Percentiles rank a stretch among this genome's conserved stretches.
Conservation (phyloP, 441 rosid genomes). For the Adansonia grandidieri region DNA sequence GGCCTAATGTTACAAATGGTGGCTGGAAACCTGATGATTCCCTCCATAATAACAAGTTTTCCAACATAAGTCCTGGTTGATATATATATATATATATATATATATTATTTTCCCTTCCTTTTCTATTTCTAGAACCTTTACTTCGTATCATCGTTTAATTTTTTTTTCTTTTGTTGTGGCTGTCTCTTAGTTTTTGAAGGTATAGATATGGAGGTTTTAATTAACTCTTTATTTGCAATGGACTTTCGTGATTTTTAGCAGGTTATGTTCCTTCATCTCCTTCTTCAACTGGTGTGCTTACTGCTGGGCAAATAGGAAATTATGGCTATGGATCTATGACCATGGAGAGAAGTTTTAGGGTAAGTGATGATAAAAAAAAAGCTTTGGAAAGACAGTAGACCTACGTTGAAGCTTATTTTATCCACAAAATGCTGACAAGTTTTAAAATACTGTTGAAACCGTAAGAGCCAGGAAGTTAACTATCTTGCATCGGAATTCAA, state of each 20-base stretch:
- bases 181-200: background rate
- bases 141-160: background rate
- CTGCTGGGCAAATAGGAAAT: constrained; percentile 55
- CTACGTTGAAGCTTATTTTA: too few species aligned
- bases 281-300: constrained; percentile 48
- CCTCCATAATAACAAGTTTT: constrained; percentile 33
- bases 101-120: background rate
- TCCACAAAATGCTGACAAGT: too few species aligned
- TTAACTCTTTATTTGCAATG: background rate
- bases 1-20: constrained; percentile 26
- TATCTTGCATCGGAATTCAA: constrained; percentile 21
- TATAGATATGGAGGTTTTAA: background rate
- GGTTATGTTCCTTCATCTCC: constrained; percentile 54
- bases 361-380: constrained; percentile 35
- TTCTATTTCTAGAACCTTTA: background rate
- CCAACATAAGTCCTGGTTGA: constrained; percentile 45
- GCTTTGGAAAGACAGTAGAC: background rate
- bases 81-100: too few species aligned
- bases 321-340: constrained; percentile 67
- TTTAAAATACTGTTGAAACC: background rate
- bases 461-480: background rate
- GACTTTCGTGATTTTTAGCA: constrained; percentile 27
- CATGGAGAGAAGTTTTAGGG: constrained; percentile 72
- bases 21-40: constrained; percentile 41
- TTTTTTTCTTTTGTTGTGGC: background rate